These are phyloP conservation scores for Vanderwaltozyma verrucispora DNA, from an alignment of 805 yeast genomes.

Conservation along the genomic window DNA sequence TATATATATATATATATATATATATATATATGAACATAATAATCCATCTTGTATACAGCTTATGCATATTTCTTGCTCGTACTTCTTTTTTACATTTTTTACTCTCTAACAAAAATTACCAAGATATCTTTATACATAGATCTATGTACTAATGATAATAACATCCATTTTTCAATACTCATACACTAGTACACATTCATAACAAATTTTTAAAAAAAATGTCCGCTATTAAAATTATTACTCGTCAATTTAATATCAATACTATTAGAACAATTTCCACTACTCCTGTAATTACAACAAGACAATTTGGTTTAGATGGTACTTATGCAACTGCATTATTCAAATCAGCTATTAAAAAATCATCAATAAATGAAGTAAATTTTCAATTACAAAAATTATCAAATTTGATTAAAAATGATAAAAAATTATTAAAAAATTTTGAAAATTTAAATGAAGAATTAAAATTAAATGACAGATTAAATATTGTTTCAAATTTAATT, in stretches of 20 bases:
- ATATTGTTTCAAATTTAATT: constrained; percentile 52
- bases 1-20: too few relatives aligned
- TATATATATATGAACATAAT: too few relatives aligned
- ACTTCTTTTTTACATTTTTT: too few relatives aligned
- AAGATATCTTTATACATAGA: too few relatives aligned
- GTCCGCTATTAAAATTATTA: not conserved
- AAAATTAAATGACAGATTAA: constrained; percentile 50
- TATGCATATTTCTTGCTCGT: too few relatives aligned
- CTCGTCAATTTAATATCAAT: not conserved
- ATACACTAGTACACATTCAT: too few relatives aligned
- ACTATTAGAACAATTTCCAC: not conserved
- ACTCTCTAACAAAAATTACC: too few relatives aligned
- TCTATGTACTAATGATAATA: too few relatives aligned
- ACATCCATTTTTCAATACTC: too few relatives aligned
- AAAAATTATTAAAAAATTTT: constrained; percentile 50
- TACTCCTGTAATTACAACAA: constrained; percentile 1
- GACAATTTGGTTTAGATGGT: constrained; percentile 78
- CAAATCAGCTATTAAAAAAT: constrained; percentile 80
- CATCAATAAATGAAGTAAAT: constrained; percentile 61
- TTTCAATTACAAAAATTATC: constrained; percentile 52
- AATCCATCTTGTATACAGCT: too few relatives aligned
- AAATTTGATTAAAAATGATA: constrained; percentile 46
- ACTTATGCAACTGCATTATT: constrained; percentile 42
- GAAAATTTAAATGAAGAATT: not conserved
- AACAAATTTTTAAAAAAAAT: too few relatives aligned